These are phyloP conservation scores for Dryadomyces sulphureus DNA, from an alignment of 2,329 filamentous ascomycete genomes.

Conservation along the genomic window DNA sequence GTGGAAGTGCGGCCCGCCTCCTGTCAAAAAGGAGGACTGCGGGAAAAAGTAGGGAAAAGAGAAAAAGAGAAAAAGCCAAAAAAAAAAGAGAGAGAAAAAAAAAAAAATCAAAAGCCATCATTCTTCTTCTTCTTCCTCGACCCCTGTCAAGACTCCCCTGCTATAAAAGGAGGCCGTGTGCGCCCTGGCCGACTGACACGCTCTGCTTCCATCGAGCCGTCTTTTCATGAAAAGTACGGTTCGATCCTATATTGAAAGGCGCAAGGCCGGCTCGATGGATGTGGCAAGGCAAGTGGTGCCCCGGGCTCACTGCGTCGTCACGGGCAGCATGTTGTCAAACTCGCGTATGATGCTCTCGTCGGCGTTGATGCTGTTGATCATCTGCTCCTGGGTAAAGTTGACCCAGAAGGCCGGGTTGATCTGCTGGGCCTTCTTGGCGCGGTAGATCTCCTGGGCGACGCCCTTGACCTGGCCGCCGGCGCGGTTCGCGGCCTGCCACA, in stretches of 20 bases:
- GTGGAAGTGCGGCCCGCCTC: no score
- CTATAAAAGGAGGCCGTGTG: no score
- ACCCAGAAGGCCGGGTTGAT: slow-evolving; percentile 38
- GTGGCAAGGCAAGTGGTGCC: neutral
- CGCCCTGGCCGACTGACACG: no score
- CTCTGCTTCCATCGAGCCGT: neutral
- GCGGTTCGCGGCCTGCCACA: slow-evolving; percentile 58
- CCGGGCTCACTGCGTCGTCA: slow-evolving; percentile 9
- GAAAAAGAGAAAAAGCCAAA: no score
- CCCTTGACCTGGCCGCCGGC: slow-evolving; percentile 61
- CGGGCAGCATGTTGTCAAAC: slow-evolving; percentile 28
- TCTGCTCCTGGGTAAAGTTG: slow-evolving; percentile 37
- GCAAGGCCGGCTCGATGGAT: neutral
- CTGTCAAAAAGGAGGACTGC: no score
- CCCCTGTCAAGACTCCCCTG: no score
- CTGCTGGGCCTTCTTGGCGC: slow-evolving; percentile 40
- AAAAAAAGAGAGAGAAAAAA: no score
- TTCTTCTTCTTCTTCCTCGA: no score
- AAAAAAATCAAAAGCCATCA: no score
- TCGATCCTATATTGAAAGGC: neutral
- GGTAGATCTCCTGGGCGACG: slow-evolving; percentile 64
- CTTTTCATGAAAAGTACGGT: neutral
- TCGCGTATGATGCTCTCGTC: slow-evolving; percentile 46
- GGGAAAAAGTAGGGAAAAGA: neutral
- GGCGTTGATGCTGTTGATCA: slow-evolving; percentile 37